Conservation (phyloP, 352 stramenopile species). For the Thalassiosira sp. region DNA sequence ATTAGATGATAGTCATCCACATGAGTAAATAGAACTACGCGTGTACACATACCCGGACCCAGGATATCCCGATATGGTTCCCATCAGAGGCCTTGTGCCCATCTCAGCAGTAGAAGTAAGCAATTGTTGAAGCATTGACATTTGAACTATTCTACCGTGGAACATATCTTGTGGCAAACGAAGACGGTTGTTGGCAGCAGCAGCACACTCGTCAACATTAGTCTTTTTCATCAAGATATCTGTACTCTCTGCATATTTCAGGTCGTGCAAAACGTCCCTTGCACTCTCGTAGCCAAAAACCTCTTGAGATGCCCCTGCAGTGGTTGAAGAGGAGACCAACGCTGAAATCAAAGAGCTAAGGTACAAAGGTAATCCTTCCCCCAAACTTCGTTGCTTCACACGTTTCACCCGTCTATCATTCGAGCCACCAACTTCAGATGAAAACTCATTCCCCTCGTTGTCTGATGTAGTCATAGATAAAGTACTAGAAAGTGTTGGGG, state of each 20-base stretch:
- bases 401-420: conserved; percentile 9
- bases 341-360: conserved; percentile 32
- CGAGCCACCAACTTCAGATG: neutral
- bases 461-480: too few relatives aligned
- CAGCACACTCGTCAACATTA: too few relatives aligned
- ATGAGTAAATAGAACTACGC: too few relatives aligned
- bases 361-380: conserved; percentile 32
- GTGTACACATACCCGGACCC: conserved; percentile 28
- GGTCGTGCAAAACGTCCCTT: conserved; percentile 32
- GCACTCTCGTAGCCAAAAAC: conserved; percentile 24
- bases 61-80: conserved; percentile 26
- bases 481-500: too few relatives aligned
- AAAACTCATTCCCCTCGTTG: neutral
- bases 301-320: neutral
- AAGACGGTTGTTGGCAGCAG: conserved; percentile 2
- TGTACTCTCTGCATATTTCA: too few relatives aligned
- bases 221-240: too few relatives aligned
- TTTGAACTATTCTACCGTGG: conserved; percentile 33
- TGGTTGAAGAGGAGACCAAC: conserved; percentile 7
- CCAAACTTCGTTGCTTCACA: conserved; percentile 8
- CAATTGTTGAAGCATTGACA: conserved; percentile 39
- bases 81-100: conserved; percentile 28
- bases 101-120: conserved; percentile 5
- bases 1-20: too few relatives aligned
- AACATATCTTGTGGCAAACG: conserved; percentile 15